Percentiles rank a stretch among this genome's conserved stretches.
phyloP scores from a whole-genome alignment of 2,329 filamentous ascomycete species.

The Aspergillus novoparasiticus region DNA sequence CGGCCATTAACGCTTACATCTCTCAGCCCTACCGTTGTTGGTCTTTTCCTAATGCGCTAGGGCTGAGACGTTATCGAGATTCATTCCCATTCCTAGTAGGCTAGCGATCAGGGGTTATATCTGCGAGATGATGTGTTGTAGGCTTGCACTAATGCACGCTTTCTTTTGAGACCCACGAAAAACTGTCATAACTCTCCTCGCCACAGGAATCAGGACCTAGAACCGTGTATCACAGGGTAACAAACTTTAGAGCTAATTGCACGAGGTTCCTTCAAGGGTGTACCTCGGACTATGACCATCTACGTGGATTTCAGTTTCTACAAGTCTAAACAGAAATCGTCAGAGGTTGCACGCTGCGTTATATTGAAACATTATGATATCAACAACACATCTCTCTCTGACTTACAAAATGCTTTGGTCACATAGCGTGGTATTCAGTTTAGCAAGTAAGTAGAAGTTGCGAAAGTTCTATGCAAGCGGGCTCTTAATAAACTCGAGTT shows the following conservation, averaged over 20 bases:
- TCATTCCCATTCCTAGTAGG: no score
- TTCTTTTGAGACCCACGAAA: no score
- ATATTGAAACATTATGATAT: not conserved
- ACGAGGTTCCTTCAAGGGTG: no score
- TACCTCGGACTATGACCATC: not conserved
- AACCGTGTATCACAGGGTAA: not conserved
- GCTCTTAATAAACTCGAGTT: not conserved
- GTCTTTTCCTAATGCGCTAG: no score
- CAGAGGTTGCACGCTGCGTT: not conserved
- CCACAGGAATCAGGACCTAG: not conserved
- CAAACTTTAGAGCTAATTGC: no score
- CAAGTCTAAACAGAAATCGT: not conserved
- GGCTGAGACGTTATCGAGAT: no score
- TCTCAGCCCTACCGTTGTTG: no score
- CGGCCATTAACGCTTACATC: no score
- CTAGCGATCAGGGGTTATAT: not conserved
- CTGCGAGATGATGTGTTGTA: not conserved
- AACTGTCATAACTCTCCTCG: no score
- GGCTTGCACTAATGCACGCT: not conserved
- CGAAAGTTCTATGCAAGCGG: not conserved
- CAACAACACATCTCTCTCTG: not conserved
- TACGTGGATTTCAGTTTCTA: not conserved
- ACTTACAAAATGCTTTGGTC: not conserved
- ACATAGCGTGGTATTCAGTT: not conserved
- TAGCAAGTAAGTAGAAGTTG: not conserved